These are phyloP conservation scores for Chaetoscypha palmicola DNA, from an alignment of 2,329 filamentous ascomycete species.

Conservation along the genomic window DNA sequence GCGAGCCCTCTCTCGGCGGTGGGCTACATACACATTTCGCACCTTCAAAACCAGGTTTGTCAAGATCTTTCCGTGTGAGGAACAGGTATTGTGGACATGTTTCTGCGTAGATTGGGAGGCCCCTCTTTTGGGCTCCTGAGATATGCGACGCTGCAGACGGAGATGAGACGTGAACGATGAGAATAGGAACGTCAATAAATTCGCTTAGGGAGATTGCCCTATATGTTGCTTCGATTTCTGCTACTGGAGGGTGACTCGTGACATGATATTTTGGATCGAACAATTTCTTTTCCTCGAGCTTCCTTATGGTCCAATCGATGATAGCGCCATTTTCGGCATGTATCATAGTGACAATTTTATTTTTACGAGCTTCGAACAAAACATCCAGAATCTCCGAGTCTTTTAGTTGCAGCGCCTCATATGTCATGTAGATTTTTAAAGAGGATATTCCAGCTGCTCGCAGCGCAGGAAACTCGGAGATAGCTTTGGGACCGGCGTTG, in stretches of 20 bases:
- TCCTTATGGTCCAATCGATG: slow-evolving; percentile 46
- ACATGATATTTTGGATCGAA: slow-evolving; percentile 46
- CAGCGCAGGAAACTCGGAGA: slow-evolving; percentile 28
- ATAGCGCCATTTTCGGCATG: slow-evolving; percentile 49
- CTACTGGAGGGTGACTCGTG: slow-evolving; percentile 41
- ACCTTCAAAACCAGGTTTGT: slow-evolving; percentile 45
- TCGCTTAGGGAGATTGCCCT: slow-evolving; percentile 43
- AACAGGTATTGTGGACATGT: slow-evolving; percentile 52
- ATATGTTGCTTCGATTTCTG: slow-evolving; percentile 46
- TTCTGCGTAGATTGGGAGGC: slow-evolving; percentile 45
- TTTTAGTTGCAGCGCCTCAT: slow-evolving; percentile 35
- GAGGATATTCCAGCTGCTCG: slow-evolving; percentile 35
- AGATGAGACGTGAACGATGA: slow-evolving; percentile 47
- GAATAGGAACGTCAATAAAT: slow-evolving; percentile 44
- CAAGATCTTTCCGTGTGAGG: slow-evolving; percentile 43
- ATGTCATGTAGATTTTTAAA: slow-evolving; percentile 40
- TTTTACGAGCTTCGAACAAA: slow-evolving; percentile 36
- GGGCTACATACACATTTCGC: slow-evolving; percentile 50
- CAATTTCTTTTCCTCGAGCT: slow-evolving; percentile 41
- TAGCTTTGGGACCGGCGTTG: slow-evolving; percentile 33
- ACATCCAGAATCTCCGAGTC: slow-evolving; percentile 38
- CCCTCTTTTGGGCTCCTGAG: slow-evolving; percentile 39
- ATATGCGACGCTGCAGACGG: slow-evolving; percentile 41
- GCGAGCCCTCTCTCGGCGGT: slow-evolving; percentile 39
- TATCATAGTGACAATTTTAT: slow-evolving; percentile 47